Evolutionary conservation across 1,284 basidiomycete genomes (phyloP), one percentile per base, ranked within the genome.

Genomic region (Nidula niveotomentosa): DNA sequence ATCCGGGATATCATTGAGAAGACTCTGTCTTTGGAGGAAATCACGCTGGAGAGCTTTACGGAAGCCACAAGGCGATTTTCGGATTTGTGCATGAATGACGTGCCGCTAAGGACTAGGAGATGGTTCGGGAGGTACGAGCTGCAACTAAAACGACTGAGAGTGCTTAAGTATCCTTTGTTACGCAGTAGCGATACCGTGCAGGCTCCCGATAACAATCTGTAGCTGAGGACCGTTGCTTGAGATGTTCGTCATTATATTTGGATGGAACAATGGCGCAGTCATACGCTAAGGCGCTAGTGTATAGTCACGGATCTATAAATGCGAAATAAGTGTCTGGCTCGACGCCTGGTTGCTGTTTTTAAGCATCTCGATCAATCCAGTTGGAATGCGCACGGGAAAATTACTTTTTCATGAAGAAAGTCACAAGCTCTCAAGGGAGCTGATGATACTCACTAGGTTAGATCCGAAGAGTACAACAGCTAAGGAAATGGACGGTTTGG

Each of bases 401-500:
- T 57, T 12, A 33, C n/a, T n/a, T 55, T 55, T 59, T 36, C 30
- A 48, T 30, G 7, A 15, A 8, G 43, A 8, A 7, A 18, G 34
- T n/a, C 15, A 46, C 18, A 34, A 47, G 12, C 9, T 45, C 4
- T 13, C 51, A 17, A 30, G 23, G 9, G 45, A 54, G 17, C 36
- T 56, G 15, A 23, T 59, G 6, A 15, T 41, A 18, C 36, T 54
- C 6, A 53, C 46, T 30, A 57, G 54, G 18, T 49, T 57, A 9
- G 57, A 58, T 44, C 56, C 56, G 3, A 35, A 15, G 18, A 54
- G 43, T 8, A 48, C 52, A 2, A 56, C 54, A 6, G 17, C 23
- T 12, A n/a, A 53, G 13, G 36, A 54, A 9, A 57, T 58, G 56
- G 54, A 61, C 18, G 35, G 7, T 17, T 34, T 35, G 8, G 49